Base-by-base conservation (phyloP, 2,329 filamentous ascomycete species). In the Camillea tinctor region DNA sequence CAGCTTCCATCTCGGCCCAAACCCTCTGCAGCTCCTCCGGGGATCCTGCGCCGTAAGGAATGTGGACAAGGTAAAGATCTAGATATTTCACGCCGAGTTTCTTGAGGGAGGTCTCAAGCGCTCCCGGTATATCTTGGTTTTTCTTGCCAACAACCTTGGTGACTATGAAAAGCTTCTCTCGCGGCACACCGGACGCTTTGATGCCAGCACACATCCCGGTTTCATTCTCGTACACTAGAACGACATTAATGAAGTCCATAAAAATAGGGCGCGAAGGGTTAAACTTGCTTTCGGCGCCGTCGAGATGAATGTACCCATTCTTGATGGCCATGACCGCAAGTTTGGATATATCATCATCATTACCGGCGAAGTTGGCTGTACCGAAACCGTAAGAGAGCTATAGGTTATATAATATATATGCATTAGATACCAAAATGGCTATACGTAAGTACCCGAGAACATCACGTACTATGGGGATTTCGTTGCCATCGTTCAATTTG, bases 341-440 rank as follows among this genome's bases (percentile, higher is more conserved):
- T 26, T 79, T 74, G 54, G 81, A 70, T 56, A 81, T 74, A 11
- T 80, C 77, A 59, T 85, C 75, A 66, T 91, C 87, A 49, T 87
- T 76, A 57, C 80, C 83, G 71, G 84, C 90, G 76, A 80, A 88
- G 24, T 78, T 76, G 50, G 88, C 88, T 0, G 88, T 91, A 52
- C 89, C 89, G 9, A 89, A 84, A 22, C 89, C 89, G 68, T 89
- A 92, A 48, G 81, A 86, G 22, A 92, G 76, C 86, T 88, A 11
- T 30, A n/a, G n/a, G n/a, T n/a, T n/a, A 20, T 2, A 58, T 17
- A n/a, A n/a, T 17, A 20, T 6, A n/a, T 23, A 55, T 36, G 17
- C 20, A 62, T 60, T 50, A 59, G 56, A 17, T 9, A 30, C 26
- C 13, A 30, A 44, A 52, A 15, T 49, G 20, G 40, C 9, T 2